Percentiles rank a stretch among this genome's conserved stretches.
Evolutionary conservation across 345 rosid genomes (phyloP).

Genomic region (Euphorbia pulcherrima): DNA sequence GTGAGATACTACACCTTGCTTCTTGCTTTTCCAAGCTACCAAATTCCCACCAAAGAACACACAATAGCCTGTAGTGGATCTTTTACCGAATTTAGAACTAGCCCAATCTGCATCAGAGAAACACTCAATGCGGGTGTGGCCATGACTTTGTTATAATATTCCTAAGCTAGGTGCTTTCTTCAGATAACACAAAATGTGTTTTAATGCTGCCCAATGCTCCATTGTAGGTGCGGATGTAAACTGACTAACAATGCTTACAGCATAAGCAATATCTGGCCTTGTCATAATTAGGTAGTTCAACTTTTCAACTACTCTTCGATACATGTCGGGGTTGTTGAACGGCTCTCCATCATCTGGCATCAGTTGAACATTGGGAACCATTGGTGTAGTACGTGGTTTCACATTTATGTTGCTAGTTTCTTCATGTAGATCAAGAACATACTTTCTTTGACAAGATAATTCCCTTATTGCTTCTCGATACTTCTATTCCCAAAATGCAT

Average conservation of each 20-base stretch:
- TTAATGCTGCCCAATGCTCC: not conserved
- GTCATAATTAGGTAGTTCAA: not conserved
- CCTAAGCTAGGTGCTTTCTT: not conserved
- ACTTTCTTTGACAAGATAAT: no score
- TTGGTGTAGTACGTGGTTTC: not conserved
- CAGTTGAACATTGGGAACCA: not conserved
- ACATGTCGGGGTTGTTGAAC: not conserved
- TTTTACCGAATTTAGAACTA: not conserved
- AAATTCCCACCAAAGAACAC: not conserved
- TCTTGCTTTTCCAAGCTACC: not conserved
- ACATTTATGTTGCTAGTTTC: not conserved
- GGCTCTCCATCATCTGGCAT: not conserved
- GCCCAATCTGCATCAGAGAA: not conserved
- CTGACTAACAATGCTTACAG: no score
- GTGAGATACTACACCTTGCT: not conserved
- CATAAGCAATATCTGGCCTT: no score
- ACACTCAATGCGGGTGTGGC: not conserved
- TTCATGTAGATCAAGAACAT: no score
- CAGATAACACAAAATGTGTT: constrained; percentile 1
- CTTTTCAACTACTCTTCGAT: not conserved
- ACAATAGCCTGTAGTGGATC: not conserved
- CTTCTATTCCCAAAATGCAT: no score
- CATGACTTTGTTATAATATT: not conserved
- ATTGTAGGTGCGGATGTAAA: no score
- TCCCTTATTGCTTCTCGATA: no score